phyloP scores from a whole-genome alignment of 176 grass and related monocot species.

The Musa troglodytarum region DNA sequence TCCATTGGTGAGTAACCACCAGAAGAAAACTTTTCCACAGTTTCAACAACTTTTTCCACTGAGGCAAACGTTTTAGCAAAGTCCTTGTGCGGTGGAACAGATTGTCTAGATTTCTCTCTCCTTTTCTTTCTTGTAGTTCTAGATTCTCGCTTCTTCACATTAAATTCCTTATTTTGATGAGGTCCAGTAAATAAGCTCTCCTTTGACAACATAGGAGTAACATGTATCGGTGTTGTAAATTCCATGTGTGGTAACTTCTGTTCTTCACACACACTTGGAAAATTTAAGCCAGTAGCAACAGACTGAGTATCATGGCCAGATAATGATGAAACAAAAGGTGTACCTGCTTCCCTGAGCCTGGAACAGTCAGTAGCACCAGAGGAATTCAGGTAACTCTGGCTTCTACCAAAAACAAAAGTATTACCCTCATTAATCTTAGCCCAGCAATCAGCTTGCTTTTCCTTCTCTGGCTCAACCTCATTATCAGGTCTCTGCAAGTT shows the following conservation, averaged over 20 bases:
- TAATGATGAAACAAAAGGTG: constrained; percentile 23
- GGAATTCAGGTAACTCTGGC: not conserved
- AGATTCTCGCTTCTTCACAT: constrained; percentile 43
- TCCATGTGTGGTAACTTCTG: constrained; percentile 12
- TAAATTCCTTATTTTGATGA: constrained; percentile 38
- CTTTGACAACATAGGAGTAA: constrained; percentile 30
- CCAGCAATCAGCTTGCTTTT: not conserved
- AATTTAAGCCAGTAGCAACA: constrained; percentile 32
- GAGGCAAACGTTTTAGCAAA: constrained; percentile 22
- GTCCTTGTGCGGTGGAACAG: constrained; percentile 21
- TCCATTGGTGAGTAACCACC: constrained; percentile 21
- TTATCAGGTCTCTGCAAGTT: not conserved
- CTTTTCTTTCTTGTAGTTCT: constrained; percentile 56
- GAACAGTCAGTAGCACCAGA: not conserved
- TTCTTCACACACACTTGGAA: constrained; percentile 15
- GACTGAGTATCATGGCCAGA: constrained; percentile 23
- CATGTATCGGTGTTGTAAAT: constrained; percentile 30
- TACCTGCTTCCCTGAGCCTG: not conserved
- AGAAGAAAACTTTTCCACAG: constrained; percentile 14
- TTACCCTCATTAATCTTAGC: not conserved
- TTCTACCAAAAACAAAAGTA: not conserved
- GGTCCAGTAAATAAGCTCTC: constrained; percentile 48
- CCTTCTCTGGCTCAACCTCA: not conserved
- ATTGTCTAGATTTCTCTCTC: constrained; percentile 36
- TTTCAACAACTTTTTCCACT: constrained; percentile 11